Conservation (phyloP, 176 grass and related monocot genomes). For the Rhynchospora pubera region DNA sequence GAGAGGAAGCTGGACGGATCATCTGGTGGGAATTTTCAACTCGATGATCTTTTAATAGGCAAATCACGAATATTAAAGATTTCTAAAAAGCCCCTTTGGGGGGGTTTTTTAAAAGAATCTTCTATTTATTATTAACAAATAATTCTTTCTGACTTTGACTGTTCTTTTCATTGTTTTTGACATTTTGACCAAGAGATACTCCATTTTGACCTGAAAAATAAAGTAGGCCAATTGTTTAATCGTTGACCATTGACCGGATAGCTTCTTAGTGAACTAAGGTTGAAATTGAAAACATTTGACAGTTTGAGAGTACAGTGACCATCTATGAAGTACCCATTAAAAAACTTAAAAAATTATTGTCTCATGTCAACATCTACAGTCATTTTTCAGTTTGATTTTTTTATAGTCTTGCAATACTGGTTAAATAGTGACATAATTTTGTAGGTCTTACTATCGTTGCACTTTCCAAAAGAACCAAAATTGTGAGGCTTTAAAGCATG, state of each 20-base stretch:
- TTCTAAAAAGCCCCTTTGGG: background rate
- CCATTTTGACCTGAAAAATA: background rate
- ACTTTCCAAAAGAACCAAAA: conserved; percentile 47
- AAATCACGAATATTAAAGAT: background rate
- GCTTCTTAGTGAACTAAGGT: background rate
- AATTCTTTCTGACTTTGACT: conserved; percentile 10
- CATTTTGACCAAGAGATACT: conserved; percentile 4
- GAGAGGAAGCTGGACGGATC: background rate
- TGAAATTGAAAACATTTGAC: background rate
- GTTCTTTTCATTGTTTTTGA: background rate
- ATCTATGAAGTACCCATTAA: background rate
- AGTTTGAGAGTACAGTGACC: background rate
- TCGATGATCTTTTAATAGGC: background rate
- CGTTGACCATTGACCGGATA: background rate
- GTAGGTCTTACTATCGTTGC: conserved; percentile 89
- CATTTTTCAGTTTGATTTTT: background rate
- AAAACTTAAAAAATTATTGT: background rate
- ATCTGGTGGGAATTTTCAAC: background rate
- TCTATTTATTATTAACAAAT: background rate
- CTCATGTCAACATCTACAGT: background rate
- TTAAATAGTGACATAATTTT: background rate
- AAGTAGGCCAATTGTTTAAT: background rate
- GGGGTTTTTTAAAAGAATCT: background rate
- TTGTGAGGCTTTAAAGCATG: conserved; percentile 71
- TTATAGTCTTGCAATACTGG: background rate